Evolutionary conservation across 2,329 filamentous ascomycete species (phyloP).

Genomic region (Teratosphaeria epicoccoides): DNA sequence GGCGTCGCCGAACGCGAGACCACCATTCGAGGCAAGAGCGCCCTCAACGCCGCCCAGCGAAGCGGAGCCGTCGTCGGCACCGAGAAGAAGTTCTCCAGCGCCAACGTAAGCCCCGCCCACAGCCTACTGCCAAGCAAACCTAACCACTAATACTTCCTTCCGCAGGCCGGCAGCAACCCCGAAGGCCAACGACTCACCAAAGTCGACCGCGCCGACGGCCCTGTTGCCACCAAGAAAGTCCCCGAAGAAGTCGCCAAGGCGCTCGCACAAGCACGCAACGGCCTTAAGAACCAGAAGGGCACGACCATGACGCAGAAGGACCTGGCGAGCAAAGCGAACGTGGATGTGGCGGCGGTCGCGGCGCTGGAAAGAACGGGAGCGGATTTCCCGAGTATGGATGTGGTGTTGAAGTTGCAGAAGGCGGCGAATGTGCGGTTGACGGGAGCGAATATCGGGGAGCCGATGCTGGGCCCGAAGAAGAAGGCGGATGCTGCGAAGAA

Average conservation of each 20-base stretch:
- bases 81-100: constrained; percentile 79
- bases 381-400: constrained; percentile 74
- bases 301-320: constrained; percentile 78
- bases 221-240: constrained; percentile 91
- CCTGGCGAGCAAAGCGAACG: constrained; percentile 79
- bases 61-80: constrained; percentile 65
- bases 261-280: constrained; percentile 68
- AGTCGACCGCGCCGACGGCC: constrained; percentile 94
- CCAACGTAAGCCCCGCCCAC: constrained; percentile 57
- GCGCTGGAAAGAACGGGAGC: constrained; percentile 72
- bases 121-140: not conserved
- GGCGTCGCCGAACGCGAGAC: constrained; percentile 65
- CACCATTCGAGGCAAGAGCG: constrained; percentile 71
- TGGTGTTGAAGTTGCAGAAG: constrained; percentile 75
- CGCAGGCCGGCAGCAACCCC: constrained; percentile 24
- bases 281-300: constrained; percentile 67
- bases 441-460: constrained; percentile 55
- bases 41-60: constrained; percentile 83
- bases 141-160: constrained; percentile 14
- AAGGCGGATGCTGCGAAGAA: constrained; percentile 29
- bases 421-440: constrained; percentile 29
- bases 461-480: constrained; percentile 69
- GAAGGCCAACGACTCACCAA: constrained; percentile 96
- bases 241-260: constrained; percentile 70
- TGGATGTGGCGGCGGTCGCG: constrained; percentile 65